Conservation (phyloP, 2,329 filamentous ascomycete genomes). For the Cytospora mali region DNA sequence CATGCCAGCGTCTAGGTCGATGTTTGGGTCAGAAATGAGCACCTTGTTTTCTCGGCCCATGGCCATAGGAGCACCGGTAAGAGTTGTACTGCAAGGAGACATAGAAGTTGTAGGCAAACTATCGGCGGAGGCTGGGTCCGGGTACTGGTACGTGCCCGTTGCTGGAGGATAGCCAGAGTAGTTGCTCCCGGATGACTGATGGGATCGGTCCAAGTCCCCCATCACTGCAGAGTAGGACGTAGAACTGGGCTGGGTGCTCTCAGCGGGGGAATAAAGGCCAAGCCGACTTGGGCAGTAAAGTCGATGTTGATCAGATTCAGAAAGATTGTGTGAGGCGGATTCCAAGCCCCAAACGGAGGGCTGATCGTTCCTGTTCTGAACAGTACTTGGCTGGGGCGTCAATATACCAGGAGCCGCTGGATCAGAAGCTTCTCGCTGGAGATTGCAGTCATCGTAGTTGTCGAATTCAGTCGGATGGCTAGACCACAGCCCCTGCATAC, state of each 20-base stretch:
- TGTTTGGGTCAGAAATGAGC: constrained; percentile 1
- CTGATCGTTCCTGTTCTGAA: neutral
- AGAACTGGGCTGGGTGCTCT: neutral
- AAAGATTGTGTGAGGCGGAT: neutral
- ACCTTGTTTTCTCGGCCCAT: constrained; percentile 11
- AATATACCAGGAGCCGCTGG: neutral
- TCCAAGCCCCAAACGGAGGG: neutral
- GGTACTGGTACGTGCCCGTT: neutral
- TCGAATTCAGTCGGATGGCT: constrained; percentile 1
- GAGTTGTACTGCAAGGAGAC: constrained; percentile 19
- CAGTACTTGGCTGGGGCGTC: neutral
- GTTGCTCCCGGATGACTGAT: neutral
- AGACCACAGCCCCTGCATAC: constrained; percentile 10
- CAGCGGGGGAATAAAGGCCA: neutral
- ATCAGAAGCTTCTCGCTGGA: neutral
- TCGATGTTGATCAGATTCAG: neutral
- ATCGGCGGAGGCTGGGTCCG: neutral
- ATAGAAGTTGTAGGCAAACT: neutral
- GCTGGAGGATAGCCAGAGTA: neutral
- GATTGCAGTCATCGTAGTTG: neutral
- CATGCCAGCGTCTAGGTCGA: constrained; percentile 6
- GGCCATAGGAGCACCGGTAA: neutral
- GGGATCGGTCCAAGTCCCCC: neutral
- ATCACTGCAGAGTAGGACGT: neutral
- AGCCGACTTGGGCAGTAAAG: neutral